A percentile compares a stretch with the other conserved stretches of the same genome.
Conservation (phyloP, 805 yeast genomes). For the Priceomyces haplophilus region DNA sequence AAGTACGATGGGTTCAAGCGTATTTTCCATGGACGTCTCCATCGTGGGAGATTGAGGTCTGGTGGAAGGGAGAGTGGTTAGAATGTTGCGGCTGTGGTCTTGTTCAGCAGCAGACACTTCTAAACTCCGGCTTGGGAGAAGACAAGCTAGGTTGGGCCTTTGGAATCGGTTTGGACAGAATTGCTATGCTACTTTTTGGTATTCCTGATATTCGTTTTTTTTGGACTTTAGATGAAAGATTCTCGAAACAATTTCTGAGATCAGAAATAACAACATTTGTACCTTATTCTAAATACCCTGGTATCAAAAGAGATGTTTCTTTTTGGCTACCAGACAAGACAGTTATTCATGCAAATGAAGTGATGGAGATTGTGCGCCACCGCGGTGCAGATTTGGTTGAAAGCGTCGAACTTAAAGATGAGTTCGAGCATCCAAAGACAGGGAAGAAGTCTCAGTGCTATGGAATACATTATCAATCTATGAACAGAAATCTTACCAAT, state of each 20-base stretch:
- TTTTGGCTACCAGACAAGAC: conserved; percentile 72
- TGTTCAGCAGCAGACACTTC: conserved; percentile 72
- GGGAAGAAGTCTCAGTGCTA: conserved; percentile 78
- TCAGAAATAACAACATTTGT: conserved; percentile 69
- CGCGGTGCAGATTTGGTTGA: conserved; percentile 87
- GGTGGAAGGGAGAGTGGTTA: conserved; percentile 98
- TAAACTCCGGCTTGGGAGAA: conserved; percentile 60
- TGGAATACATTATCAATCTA: conserved; percentile 88
- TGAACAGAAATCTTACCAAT: conserved; percentile 89
- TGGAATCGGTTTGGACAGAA: conserved; percentile 91
- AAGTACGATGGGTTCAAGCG: conserved; percentile 91
- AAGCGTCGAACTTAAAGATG: conserved; percentile 75
- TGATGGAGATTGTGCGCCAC: conserved; percentile 88
- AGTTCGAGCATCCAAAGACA: conserved; percentile 81
- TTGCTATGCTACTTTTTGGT: conserved; percentile 93
- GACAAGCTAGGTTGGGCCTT: conserved; percentile 93
- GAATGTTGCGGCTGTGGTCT: conserved; percentile 97
- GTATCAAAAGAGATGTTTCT: conserved; percentile 80
- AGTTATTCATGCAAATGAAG: conserved; percentile 75
- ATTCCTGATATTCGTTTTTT: conserved; percentile 92
- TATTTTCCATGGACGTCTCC: conserved; percentile 99
- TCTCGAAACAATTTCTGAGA: conserved; percentile 64
- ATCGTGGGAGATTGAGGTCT: conserved; percentile 96
- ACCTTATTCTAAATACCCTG: conserved; percentile 91
- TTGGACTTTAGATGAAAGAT: conserved; percentile 84